Conservation (phyloP, 2,329 filamentous ascomycete species). For the Trichoderma simmonsii region DNA sequence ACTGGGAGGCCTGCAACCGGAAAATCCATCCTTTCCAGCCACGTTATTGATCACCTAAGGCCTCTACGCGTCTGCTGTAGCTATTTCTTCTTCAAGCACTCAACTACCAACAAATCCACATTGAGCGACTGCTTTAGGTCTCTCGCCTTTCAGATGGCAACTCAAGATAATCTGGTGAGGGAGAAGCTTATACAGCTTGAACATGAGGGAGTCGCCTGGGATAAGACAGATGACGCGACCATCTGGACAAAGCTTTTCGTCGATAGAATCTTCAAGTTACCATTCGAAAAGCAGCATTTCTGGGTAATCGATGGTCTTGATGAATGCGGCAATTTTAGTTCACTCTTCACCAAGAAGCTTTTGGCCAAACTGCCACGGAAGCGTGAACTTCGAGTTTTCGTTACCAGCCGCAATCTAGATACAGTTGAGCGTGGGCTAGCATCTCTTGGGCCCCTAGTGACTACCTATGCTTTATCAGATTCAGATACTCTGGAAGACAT, state of each 20-base stretch:
- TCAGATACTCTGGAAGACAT: neutral
- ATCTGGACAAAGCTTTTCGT: constrained; percentile 17
- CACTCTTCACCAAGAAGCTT: neutral
- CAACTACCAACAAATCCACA: neutral
- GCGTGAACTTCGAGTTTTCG: neutral
- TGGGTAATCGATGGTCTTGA: constrained; percentile 6
- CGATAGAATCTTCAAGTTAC: neutral
- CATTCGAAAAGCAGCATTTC: neutral
- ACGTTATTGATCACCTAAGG: neutral
- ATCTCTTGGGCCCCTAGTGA: neutral
- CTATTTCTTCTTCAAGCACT: constrained; percentile 11
- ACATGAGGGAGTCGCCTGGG: neutral
- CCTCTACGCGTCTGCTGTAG: neutral
- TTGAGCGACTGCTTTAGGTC: neutral
- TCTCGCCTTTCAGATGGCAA: constrained; percentile 8
- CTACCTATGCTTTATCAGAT: neutral
- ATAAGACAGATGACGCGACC: neutral
- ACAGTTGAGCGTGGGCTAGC: neutral
- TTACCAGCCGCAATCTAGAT: constrained; percentile 8
- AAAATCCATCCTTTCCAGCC: constrained; percentile 10
- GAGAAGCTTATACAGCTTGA: neutral
- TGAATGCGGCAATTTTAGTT: neutral
- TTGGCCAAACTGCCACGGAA: neutral
- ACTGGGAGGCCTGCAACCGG: constrained; percentile 7
- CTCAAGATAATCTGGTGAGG: neutral